phyloP scores from a whole-genome alignment of 2,329 filamentous ascomycete species.

The Pseudocercospora eumusae region DNA sequence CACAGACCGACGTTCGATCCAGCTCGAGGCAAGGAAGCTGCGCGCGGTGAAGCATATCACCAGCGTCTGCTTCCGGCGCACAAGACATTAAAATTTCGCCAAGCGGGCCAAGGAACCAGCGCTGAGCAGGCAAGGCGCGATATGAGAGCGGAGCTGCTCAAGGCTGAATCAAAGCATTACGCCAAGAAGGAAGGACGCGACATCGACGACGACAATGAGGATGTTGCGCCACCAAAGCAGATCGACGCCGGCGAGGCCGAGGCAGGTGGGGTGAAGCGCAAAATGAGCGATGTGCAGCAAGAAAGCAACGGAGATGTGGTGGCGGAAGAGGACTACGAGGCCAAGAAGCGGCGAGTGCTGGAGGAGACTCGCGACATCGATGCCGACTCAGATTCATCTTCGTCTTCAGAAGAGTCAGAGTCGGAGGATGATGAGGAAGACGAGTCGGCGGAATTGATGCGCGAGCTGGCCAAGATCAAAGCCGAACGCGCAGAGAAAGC shows the following conservation, averaged over 20 bases:
- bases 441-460: conserved; percentile 83
- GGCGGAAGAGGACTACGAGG: conserved; percentile 62
- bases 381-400: conserved; percentile 65
- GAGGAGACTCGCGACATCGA: conserved; percentile 88
- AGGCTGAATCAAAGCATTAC: conserved; percentile 83
- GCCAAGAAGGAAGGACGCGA: conserved; percentile 74
- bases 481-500: conserved; percentile 78
- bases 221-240: conserved; percentile 38
- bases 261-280: conserved; percentile 60
- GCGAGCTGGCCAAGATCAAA: conserved; percentile 92
- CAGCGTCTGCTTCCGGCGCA: conserved; percentile 93
- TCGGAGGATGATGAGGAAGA: conserved; percentile 71
- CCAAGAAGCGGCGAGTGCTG: conserved; percentile 81
- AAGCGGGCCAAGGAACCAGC: conserved; percentile 86
- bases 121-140: conserved; percentile 72
- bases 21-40: conserved; percentile 90
- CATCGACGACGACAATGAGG: conserved; percentile 43
- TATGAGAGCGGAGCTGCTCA: conserved; percentile 83
- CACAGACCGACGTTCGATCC: conserved; percentile 95
- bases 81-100: conserved; percentile 84
- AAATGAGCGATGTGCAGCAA: conserved; percentile 50
- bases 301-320: conserved; percentile 53
- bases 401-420: conserved; percentile 30
- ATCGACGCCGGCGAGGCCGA: conserved; percentile 51
- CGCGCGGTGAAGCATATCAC: conserved; percentile 90